Conservation (phyloP, 495 filamentous ascomycete species). For the Astrothelium subdiscretum region DNA sequence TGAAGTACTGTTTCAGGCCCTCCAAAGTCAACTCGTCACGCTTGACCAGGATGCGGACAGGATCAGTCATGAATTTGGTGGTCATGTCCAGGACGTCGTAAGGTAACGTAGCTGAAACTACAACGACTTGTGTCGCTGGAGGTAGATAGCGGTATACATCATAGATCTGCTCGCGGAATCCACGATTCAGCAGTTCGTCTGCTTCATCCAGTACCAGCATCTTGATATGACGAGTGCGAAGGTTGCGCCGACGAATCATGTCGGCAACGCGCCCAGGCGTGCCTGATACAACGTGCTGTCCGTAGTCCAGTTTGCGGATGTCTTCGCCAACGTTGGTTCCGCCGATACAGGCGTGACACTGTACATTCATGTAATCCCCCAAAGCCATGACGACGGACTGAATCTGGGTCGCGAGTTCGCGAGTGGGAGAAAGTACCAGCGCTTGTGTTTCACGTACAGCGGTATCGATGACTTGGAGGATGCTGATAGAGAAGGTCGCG, state of each 20-base stretch:
- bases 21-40: conserved; percentile 97
- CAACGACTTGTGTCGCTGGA: conserved; percentile 91
- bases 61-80: conserved; percentile 99
- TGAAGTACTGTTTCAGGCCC: conserved; percentile 98
- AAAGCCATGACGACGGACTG: conserved; percentile 95
- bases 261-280: conserved; percentile 94
- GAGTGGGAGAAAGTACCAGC: conserved; percentile 92
- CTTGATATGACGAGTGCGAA: conserved; percentile 92
- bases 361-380: conserved; percentile 98
- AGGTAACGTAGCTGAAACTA: conserved; percentile 92
- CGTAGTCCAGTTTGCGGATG: conserved; percentile 92
- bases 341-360: conserved; percentile 98
- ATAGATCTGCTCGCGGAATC: conserved; percentile 98
- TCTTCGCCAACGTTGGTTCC: conserved; percentile 96
- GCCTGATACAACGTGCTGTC: conserved; percentile 92
- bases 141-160: conserved; percentile 96
- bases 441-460: conserved; percentile 78
- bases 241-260: conserved; percentile 94
- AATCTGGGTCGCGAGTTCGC: conserved; percentile 95
- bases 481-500: conserved; percentile 95
- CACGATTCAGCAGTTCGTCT: conserved; percentile 78
- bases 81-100: conserved; percentile 99
- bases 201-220: conserved; percentile 98
- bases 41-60: conserved; percentile 97
- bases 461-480: conserved; percentile 66